A percentile compares a stretch with the other conserved stretches of the same genome.
These are phyloP conservation scores for Mucor circinelloides DNA, from an alignment of 371 early-diverging fungal genomes.

Conservation along the genomic window DNA sequence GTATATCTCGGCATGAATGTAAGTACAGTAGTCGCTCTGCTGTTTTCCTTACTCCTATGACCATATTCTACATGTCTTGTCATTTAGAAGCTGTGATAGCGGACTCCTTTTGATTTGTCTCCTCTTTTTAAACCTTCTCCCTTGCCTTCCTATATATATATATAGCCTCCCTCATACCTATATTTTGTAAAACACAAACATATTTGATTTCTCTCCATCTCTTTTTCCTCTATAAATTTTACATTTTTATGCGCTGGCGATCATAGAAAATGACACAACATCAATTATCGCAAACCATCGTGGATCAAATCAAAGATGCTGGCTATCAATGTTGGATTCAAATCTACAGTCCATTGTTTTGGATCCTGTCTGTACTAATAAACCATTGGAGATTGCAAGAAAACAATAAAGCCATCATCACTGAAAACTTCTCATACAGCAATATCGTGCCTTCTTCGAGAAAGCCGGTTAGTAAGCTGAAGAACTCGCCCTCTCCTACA, in stretches of 20 bases:
- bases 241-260: slow-evolving; percentile 8
- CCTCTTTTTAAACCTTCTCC: not conserved
- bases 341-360: slow-evolving; percentile 34
- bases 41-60: not conserved
- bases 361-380: slow-evolving; percentile 18
- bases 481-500: not conserved
- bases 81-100: not conserved
- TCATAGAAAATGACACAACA: slow-evolving; percentile 10
- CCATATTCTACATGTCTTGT: not conserved
- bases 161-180: not conserved
- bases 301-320: slow-evolving; percentile 7
- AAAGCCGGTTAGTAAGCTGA: not conserved
- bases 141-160: not conserved
- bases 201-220: not conserved
- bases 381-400: slow-evolving; percentile 13
- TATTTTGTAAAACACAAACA: not conserved
- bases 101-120: not conserved
- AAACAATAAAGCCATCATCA: not conserved
- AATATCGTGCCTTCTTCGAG: not conserved
- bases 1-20: not conserved
- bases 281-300: not conserved
- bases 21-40: not conserved
- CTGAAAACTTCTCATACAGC: not conserved
- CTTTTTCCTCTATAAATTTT: not conserved
- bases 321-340: slow-evolving; percentile 33